phyloP scores from a whole-genome alignment of 2,329 filamentous ascomycete genomes.

The Zymoseptoria brevis region DNA sequence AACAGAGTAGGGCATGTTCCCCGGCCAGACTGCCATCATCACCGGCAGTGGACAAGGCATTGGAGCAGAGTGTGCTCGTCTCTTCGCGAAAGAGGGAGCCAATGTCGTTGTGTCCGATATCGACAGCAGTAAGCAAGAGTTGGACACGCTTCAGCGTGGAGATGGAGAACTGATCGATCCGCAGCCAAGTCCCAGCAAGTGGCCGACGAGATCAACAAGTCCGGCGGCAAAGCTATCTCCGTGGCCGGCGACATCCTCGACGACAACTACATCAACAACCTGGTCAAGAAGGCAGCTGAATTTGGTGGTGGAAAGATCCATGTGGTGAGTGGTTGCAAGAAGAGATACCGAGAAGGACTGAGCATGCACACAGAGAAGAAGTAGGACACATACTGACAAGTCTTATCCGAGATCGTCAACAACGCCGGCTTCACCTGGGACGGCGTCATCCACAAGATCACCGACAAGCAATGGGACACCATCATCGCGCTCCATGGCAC shows the following conservation, averaged over 20 bases:
- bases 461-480: slow-evolving; percentile 84
- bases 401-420: slow-evolving; percentile 56
- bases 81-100: slow-evolving; percentile 80
- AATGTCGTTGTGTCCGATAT: slow-evolving; percentile 80
- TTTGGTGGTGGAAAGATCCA: slow-evolving; percentile 85
- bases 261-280: slow-evolving; percentile 57
- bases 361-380: too few species aligned
- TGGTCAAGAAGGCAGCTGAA: slow-evolving; percentile 67
- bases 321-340: slow-evolving; percentile 36
- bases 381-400: not conserved
- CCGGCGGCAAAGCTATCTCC: slow-evolving; percentile 60
- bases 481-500: slow-evolving; percentile 78
- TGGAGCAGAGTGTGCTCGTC: slow-evolving; percentile 70
- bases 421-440: slow-evolving; percentile 93
- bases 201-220: slow-evolving; percentile 60
- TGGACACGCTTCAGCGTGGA: not conserved
- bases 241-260: slow-evolving; percentile 72
- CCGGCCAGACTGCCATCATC: slow-evolving; percentile 76
- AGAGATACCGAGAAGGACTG: too few species aligned
- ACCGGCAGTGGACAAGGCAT: slow-evolving; percentile 58
- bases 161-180: not conserved
- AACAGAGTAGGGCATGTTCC: slow-evolving; percentile 56
- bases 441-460: slow-evolving; percentile 86
- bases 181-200: slow-evolving; percentile 61
- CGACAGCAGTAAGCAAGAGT: slow-evolving; percentile 51